These are phyloP conservation scores for Tolypocladium sp. DNA, from an alignment of 2,329 filamentous ascomycete species.

Conservation along the genomic window DNA sequence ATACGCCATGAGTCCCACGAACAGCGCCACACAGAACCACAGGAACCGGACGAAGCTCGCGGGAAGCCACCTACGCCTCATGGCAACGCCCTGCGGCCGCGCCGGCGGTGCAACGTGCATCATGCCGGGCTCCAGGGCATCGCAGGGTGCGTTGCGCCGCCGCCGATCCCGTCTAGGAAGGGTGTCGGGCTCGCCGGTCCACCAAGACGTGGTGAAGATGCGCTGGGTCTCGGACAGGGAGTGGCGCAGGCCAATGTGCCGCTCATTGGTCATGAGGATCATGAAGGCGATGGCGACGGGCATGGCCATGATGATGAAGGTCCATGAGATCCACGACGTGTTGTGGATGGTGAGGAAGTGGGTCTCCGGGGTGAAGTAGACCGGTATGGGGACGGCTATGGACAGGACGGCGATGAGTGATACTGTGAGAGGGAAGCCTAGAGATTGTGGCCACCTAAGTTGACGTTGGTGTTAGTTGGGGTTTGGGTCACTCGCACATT, in stretches of 20 bases:
- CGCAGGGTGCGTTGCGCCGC: slow-evolving; percentile 12
- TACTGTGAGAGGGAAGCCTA: slow-evolving; percentile 57
- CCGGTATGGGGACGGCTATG: slow-evolving; percentile 47
- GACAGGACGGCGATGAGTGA: slow-evolving; percentile 52
- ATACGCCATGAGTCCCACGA: slow-evolving; percentile 55
- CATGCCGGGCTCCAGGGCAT: slow-evolving; percentile 28
- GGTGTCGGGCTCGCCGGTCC: slow-evolving; percentile 48
- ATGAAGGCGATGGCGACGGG: slow-evolving; percentile 57
- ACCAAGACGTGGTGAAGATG: slow-evolving; percentile 58
- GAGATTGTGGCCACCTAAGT: slow-evolving; percentile 47
- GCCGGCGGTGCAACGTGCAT: slow-evolving; percentile 14
- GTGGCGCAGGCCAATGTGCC: slow-evolving; percentile 51
- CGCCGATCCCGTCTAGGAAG: slow-evolving; percentile 12
- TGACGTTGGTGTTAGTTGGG: not conserved
- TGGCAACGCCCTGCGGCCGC: slow-evolving; percentile 23
- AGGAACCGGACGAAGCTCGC: slow-evolving; percentile 60
- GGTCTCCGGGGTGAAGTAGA: slow-evolving; percentile 46
- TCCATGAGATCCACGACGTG: slow-evolving; percentile 61
- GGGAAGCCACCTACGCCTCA: slow-evolving; percentile 49
- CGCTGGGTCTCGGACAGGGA: slow-evolving; percentile 57
- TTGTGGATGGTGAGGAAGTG: slow-evolving; percentile 51
- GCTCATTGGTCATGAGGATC: slow-evolving; percentile 54
- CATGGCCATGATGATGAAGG: slow-evolving; percentile 61
- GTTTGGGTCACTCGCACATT: not conserved
- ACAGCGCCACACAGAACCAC: slow-evolving; percentile 59